Percentiles rank a stretch among this genome's conserved stretches.
Evolutionary conservation across 495 filamentous ascomycete species (phyloP).

Genomic region (Mycothermus thermophilus): DNA sequence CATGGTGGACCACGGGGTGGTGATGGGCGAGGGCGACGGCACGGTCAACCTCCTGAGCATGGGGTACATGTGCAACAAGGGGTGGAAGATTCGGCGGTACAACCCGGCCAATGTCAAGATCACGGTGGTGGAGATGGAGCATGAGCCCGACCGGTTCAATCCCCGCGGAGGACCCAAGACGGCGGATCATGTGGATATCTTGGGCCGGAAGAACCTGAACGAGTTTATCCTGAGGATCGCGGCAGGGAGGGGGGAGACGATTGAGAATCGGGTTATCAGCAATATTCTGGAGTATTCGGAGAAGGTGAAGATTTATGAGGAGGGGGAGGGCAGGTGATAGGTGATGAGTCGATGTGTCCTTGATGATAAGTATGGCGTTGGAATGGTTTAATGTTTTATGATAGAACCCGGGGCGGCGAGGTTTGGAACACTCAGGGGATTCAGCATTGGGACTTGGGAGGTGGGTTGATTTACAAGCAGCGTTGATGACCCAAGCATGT

Average conservation of each 20-base stretch:
- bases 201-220: constrained; percentile 77
- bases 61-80: constrained; percentile 92
- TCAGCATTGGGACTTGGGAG: too few relatives aligned
- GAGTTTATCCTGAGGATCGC: constrained; percentile 81
- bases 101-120: constrained; percentile 75
- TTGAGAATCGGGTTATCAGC: constrained; percentile 63
- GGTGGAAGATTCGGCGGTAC: constrained; percentile 86
- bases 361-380: too few relatives aligned
- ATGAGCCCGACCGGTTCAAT: constrained; percentile 85
- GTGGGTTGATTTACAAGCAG: too few relatives aligned
- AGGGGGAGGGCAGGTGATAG: too few relatives aligned
- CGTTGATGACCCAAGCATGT: too few relatives aligned
- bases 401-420: too few relatives aligned
- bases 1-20: constrained; percentile 69
- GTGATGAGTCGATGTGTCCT: too few relatives aligned
- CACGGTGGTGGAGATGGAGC: constrained; percentile 86
- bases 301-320: constrained; percentile 55
- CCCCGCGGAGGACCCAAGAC: constrained; percentile 90
- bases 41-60: constrained; percentile 79
- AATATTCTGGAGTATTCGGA: constrained; percentile 70
- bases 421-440: too few relatives aligned
- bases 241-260: constrained; percentile 69
- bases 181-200: constrained; percentile 92
- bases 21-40: constrained; percentile 89
- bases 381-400: too few relatives aligned